Evolutionary conservation across 805 yeast species (phyloP).

Genomic region (Candida quercuum): DNA sequence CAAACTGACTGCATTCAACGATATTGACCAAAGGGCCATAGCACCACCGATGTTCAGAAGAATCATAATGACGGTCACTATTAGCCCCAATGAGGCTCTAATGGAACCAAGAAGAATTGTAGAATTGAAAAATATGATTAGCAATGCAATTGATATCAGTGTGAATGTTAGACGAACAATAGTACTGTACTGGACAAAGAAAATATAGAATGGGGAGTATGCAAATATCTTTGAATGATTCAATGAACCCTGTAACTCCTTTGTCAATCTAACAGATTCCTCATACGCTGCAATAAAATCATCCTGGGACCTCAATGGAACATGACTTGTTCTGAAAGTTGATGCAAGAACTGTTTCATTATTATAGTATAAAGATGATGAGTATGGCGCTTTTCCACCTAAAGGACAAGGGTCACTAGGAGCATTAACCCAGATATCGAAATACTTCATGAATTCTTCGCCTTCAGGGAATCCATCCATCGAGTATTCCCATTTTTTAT

Average conservation of each 20-base stretch:
- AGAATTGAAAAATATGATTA: conserved; percentile 47
- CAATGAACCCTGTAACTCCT: conserved; percentile 39
- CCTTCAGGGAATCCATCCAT: conserved; percentile 85
- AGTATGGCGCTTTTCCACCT: conserved; percentile 93
- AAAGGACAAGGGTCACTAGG: conserved; percentile 90
- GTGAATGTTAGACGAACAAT: conserved; percentile 54
- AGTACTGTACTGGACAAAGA: conserved; percentile 80
- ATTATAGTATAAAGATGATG: conserved; percentile 46
- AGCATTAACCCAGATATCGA: conserved; percentile 75
- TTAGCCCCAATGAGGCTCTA: conserved; percentile 50
- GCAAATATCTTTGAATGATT: conserved; percentile 64
- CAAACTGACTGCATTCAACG: conserved; percentile 82
- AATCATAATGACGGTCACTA: conserved; percentile 56
- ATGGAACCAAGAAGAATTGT: conserved; percentile 61
- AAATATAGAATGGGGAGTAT: conserved; percentile 88
- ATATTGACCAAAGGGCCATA: conserved; percentile 68
- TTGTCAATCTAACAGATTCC: conserved; percentile 61
- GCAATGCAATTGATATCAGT: conserved; percentile 47
- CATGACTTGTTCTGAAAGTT: conserved; percentile 75
- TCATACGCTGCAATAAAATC: conserved; percentile 81
- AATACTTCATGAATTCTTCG: conserved; percentile 62
- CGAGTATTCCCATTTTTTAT: conserved; percentile 58
- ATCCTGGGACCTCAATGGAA: conserved; percentile 71
- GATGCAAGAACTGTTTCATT: conserved; percentile 45
- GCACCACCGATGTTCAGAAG: conserved; percentile 73